Evolutionary conservation across 306 rosid species (phyloP).

Genomic region (Lotus japonicus): DNA sequence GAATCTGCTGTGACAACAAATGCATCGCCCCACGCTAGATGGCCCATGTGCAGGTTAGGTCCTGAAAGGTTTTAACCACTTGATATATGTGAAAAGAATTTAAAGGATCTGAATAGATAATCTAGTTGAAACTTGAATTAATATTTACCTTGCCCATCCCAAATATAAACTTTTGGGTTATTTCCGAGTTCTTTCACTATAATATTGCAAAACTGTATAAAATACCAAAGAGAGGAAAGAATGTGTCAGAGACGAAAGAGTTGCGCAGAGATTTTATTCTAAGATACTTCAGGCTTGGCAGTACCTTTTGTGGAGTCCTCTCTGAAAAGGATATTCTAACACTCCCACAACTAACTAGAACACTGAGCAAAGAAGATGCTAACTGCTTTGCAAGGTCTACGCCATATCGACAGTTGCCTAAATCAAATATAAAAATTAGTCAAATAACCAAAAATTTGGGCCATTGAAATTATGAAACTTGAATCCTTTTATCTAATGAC

Average conservation of each 20-base stretch:
- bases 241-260: neutral
- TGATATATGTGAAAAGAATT: neutral
- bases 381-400: conserved; percentile 83
- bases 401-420: conserved; percentile 82
- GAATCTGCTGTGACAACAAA: conserved; percentile 94
- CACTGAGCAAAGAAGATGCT: conserved; percentile 49
- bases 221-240: conserved; percentile 12
- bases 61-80: conserved; percentile 35
- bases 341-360: conserved; percentile 78
- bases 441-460: neutral
- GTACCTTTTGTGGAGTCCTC: conserved; percentile 82
- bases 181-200: conserved; percentile 66
- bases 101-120: neutral
- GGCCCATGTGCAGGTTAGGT: conserved; percentile 82
- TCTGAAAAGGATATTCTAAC: conserved; percentile 89
- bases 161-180: conserved; percentile 77
- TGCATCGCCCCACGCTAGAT: conserved; percentile 93
- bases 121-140: conserved; percentile 3
- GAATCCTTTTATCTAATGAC: neutral
- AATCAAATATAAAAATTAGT: conserved; percentile 18
- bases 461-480: neutral
- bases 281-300: neutral
- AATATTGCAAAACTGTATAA: conserved; percentile 50
- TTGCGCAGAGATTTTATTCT: neutral
- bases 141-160: conserved; percentile 74